Evolutionary conservation across 1,284 basidiomycete genomes (phyloP), one percentile per base, ranked within the genome.

Genomic region (Chondrostereum purpureum): DNA sequence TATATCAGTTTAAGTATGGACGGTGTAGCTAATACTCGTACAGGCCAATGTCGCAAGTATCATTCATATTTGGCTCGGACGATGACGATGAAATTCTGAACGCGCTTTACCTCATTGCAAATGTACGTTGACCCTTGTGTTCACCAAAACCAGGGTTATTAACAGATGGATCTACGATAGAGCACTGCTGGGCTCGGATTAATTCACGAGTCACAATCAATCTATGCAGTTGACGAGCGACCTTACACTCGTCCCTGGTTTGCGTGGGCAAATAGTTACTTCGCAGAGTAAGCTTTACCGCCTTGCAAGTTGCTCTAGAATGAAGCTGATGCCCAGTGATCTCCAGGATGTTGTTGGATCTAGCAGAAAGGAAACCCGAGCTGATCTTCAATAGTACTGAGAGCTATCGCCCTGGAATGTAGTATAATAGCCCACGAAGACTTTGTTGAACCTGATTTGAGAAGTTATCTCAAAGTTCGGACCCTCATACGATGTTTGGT

Each of bases 201-300:
- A 35, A 84, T 88, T 41, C 86, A 89, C 55, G 86, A 89, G 59
- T 83, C 80, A 1, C 72, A 78, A 55, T 73, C 73, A 16, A 82
- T 88, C 47, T 81, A 83, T 60, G 60, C 79, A 38, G 54, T 59
- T 12, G 63, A 61, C 2, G 69, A 73, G 27, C 27, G 27, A 8
- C 27, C 27, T 27, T 88, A 82, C 55, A 87, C 84, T n/a, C 71
- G 86, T 13, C 72, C 78, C 12, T 88, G 85, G 85, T 88, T 88
- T 61, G 86, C 85, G 12, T 88, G 85, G 85, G 84, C 80, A 11
- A 87, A 87, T 58, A 83, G 81, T 58, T 88, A 83, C 59, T 87
- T 85, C 54, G 77, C 83, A 31, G 83, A 86, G 65, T 55, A 41
- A 6, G 48, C 42, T 10, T 10, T 18, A 17, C 34, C 18, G 39